phyloP scores from a whole-genome alignment of 148 eudicot genomes.

The Rhododendron ovatum region DNA sequence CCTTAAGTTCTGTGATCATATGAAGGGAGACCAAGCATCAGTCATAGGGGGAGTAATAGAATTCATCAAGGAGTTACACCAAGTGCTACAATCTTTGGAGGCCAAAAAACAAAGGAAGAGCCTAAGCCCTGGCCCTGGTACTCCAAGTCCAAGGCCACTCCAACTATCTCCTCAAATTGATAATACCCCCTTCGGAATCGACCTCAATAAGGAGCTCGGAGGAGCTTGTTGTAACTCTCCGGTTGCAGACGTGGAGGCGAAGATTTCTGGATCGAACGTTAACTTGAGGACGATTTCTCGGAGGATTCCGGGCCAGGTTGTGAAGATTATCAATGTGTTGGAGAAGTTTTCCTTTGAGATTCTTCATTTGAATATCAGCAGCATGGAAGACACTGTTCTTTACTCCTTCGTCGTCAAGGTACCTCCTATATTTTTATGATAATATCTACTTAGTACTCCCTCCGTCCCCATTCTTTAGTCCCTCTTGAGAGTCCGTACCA shows the following conservation, averaged over 20 bases:
- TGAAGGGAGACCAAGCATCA: slow-evolving; percentile 94
- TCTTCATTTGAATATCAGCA: slow-evolving; percentile 80
- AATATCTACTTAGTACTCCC: neutral
- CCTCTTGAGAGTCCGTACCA: too few species aligned
- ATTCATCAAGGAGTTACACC: slow-evolving; percentile 89
- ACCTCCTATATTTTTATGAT: neutral
- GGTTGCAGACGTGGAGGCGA: slow-evolving; percentile 90
- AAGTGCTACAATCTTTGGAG: slow-evolving; percentile 70
- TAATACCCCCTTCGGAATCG: slow-evolving; percentile 11
- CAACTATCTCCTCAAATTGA: slow-evolving; percentile 36
- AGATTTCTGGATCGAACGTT: slow-evolving; percentile 79
- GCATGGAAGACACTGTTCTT: slow-evolving; percentile 86
- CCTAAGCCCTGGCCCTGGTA: slow-evolving; percentile 69
- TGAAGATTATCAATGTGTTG: slow-evolving; percentile 52
- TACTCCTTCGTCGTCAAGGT: slow-evolving; percentile 87
- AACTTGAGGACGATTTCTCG: slow-evolving; percentile 58
- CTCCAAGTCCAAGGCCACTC: slow-evolving; percentile 64
- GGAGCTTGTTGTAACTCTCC: slow-evolving; percentile 76
- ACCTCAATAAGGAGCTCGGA: slow-evolving; percentile 46
- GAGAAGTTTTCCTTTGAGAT: slow-evolving; percentile 73
- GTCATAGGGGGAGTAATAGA: slow-evolving; percentile 91
- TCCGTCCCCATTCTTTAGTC: too few species aligned
- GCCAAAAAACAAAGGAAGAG: slow-evolving; percentile 77
- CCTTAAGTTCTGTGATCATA: neutral
- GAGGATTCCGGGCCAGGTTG: slow-evolving; percentile 61